Conservation (phyloP, 177 flowering plant genomes). For the Vitis hybrid region DNA sequence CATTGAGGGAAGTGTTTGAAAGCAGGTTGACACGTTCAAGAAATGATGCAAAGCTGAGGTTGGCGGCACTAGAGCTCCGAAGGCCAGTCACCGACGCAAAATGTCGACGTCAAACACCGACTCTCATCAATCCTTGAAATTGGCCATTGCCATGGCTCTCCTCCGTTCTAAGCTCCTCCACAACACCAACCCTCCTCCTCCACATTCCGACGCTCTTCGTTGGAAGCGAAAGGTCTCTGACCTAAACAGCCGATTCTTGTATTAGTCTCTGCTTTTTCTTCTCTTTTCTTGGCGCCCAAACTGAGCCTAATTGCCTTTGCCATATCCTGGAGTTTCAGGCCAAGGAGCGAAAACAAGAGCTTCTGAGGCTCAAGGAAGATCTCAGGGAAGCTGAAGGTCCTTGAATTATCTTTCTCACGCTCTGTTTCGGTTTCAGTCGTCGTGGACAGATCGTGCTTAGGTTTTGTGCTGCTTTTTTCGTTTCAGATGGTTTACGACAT, state of each 20-base stretch:
- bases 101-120: too few relatives aligned
- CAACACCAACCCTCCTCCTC: slow-evolving; percentile 16
- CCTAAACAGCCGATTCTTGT: neutral
- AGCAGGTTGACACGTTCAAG: too few relatives aligned
- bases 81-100: too few relatives aligned
- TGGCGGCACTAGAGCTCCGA: too few relatives aligned
- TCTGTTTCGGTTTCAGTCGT: neutral
- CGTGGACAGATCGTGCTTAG: neutral
- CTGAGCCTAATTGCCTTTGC: neutral
- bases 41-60: too few relatives aligned
- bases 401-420: neutral
- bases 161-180: slow-evolving; percentile 50
- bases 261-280: neutral
- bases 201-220: slow-evolving; percentile 52
- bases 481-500: slow-evolving; percentile 53
- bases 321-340: slow-evolving; percentile 44
- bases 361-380: slow-evolving; percentile 63
- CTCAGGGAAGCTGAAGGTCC: slow-evolving; percentile 73
- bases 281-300: neutral
- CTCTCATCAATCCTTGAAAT: slow-evolving; percentile 39
- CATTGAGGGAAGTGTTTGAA: neutral
- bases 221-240: slow-evolving; percentile 78
- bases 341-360: slow-evolving; percentile 73
- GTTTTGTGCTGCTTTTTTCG: slow-evolving; percentile 4
- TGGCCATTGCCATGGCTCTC: slow-evolving; percentile 71